These are phyloP conservation scores for Aspergillus nomiae DNA, from an alignment of 2,329 filamentous ascomycete genomes.

Conservation along the genomic window DNA sequence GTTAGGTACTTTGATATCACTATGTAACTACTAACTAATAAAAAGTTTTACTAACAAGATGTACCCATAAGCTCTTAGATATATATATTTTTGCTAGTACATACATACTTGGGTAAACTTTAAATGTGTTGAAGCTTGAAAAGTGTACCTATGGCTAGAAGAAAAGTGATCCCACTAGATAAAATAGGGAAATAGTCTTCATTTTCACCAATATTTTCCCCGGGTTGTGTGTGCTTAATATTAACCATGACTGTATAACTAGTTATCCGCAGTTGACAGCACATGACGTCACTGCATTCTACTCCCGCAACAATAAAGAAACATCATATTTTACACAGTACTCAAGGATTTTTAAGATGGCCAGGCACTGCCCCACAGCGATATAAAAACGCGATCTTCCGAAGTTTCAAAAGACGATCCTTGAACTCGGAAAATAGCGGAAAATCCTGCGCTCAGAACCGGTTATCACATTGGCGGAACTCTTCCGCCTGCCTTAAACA, in stretches of 20 bases:
- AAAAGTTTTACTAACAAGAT: too few relatives aligned
- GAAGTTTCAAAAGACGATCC: neutral
- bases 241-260: neutral
- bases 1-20: neutral
- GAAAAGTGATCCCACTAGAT: too few relatives aligned
- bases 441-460: constrained; percentile 17
- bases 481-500: constrained; percentile 14
- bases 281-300: neutral
- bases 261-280: neutral
- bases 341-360: neutral
- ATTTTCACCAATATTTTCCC: neutral
- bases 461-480: constrained; percentile 19
- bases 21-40: neutral
- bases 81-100: neutral
- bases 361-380: neutral
- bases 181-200: neutral
- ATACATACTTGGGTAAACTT: neutral
- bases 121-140: neutral
- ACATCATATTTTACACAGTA: neutral
- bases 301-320: neutral
- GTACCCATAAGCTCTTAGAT: too few relatives aligned
- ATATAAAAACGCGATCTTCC: neutral
- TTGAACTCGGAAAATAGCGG: constrained; percentile 22
- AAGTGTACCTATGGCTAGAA: neutral
- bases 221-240: neutral